Evolutionary conservation across 768 basidiomycete genomes (phyloP), one percentile per base, ranked within the genome.

Genomic region (Imleria badia): DNA sequence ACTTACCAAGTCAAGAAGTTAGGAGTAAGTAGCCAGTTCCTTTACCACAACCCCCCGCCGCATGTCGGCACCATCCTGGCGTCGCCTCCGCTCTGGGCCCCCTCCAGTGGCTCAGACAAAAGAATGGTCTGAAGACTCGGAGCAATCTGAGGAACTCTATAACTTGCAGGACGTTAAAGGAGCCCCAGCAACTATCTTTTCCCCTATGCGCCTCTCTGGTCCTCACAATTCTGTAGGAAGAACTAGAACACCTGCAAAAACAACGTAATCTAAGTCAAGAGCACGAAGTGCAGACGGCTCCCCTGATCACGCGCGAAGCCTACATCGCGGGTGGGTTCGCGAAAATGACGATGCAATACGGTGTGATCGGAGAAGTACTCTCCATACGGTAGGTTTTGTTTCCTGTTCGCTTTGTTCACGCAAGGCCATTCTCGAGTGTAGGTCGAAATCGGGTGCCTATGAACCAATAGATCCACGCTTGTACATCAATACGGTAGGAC

Each of bases 401-500:
- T 19, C 12, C 12, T 6, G 12, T 23, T 40, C 4, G 9, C 40
- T 20, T 45, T 11, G 26, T 23, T 23, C 42, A 15, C 22, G 17
- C 4, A 14, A 19, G 12, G 23, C 31, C 20, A 47, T 23, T 19
- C 39, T 35, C 34, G 30, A 19, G 12, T 58, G 77, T 47, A 69
- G 66, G 12, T 72, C 73, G 44, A 70, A 66, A 22, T 54, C 51
- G 12, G 50, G 46, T 0, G 65, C 77, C 30, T 58, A 61, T 44
- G 40, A 55, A 0, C 76, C 73, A 2, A 51, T 68, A 0, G 83
- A 85, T 58, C 73, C 72, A 7, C 73, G 85, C 0, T 48, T 87
- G 6, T 88, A 88, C 60, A 60, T 86, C 13, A 88, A 87, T 60
- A 86, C 84, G 3, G 86, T 84, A 60, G 55, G 72, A 45, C n/a